Base-by-base conservation (phyloP, 116 monocot genomes). In the Zostera marina region DNA sequence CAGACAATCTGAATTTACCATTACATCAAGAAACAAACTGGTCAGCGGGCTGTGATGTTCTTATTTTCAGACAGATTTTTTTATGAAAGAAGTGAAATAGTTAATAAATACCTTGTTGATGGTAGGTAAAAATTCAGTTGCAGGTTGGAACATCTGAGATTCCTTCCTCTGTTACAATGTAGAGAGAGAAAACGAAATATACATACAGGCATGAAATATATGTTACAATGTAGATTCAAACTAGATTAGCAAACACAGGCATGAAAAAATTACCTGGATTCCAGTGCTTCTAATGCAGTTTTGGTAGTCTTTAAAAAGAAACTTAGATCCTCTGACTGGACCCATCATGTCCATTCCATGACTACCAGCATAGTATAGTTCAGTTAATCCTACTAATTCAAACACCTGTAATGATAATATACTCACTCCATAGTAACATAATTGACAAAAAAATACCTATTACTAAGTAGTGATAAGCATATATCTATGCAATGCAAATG, bases 341-440 rank as follows among this genome's bases (percentile, higher is more conserved):
- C 89, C 79, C 76, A 89, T 76, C 64, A 98, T 98, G 69, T 98
- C 98, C 98, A 98, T 98, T 51, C 98, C 98, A 79, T 98, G 98
- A 64, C 98, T 89, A 59, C 98, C 98, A 63, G 96, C 98, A 75
- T 98, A 98, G 66, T 83, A 71, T 16, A 98, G 83, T 67, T 98
- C 90, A n/a, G 70, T 63, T 51, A 98, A 68, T 64, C 81, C 77
- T 42, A 98, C 81, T 64, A 98, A 98, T 53, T 74, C 83, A 63
- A 65, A 85, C 12, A 98, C 98, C 98, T 98, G 74, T 42, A 68
- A 64, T 38, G 47, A 39, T 54, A 20, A 40, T 45, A 3, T 1
- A 53, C 42, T 7, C 44, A 45, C 19, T 17, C 17, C 3, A 55
- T 2, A 38, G 7, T 25, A 24, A 55, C 1, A 11, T 21, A 69